Percentiles rank a stretch among this genome's conserved stretches.
Evolutionary conservation across 371 early-diverging fungal genomes (phyloP).

Genomic region (Zopfochytrium polystomum): DNA sequence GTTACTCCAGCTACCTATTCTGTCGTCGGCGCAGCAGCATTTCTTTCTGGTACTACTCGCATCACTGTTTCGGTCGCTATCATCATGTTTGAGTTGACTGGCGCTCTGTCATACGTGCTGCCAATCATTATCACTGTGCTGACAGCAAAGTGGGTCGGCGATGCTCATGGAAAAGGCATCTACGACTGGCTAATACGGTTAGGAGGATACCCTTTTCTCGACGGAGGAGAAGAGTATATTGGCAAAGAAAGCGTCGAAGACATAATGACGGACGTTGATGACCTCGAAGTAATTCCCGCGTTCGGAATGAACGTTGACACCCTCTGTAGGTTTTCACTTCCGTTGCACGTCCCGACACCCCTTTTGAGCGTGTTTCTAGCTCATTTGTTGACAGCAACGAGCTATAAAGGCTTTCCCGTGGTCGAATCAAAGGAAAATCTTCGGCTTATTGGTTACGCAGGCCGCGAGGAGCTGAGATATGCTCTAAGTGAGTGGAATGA

Average conservation of each 20-base stretch:
- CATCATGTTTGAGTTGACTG: slow-evolving; percentile 95
- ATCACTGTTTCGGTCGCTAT: slow-evolving; percentile 94
- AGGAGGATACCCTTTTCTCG: slow-evolving; percentile 87
- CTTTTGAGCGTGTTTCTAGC: too few relatives aligned
- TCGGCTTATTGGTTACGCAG: slow-evolving; percentile 77
- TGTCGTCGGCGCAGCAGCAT: slow-evolving; percentile 92
- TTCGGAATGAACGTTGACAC: slow-evolving; percentile 58
- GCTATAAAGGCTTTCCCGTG: slow-evolving; percentile 82
- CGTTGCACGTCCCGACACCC: too few relatives aligned
- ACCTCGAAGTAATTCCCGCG: slow-evolving; percentile 61
- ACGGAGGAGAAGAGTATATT: slow-evolving; percentile 71
- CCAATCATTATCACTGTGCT: slow-evolving; percentile 92
- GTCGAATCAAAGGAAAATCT: slow-evolving; percentile 58
- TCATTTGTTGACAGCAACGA: slow-evolving; percentile 36
- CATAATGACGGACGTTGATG: slow-evolving; percentile 65
- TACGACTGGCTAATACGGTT: slow-evolving; percentile 82
- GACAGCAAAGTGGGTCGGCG: slow-evolving; percentile 90
- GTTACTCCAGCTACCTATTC: slow-evolving; percentile 94
- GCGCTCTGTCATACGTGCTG: slow-evolving; percentile 83
- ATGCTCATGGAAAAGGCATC: slow-evolving; percentile 75
- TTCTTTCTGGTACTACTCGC: slow-evolving; percentile 89
- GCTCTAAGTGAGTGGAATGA: slow-evolving; percentile 49
- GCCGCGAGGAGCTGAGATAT: slow-evolving; percentile 77
- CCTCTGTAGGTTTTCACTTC: too few relatives aligned
- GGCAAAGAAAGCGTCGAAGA: slow-evolving; percentile 60